Base-by-base conservation (phyloP, 257 asterid genomes). In the Rubia yunnanensis region DNA sequence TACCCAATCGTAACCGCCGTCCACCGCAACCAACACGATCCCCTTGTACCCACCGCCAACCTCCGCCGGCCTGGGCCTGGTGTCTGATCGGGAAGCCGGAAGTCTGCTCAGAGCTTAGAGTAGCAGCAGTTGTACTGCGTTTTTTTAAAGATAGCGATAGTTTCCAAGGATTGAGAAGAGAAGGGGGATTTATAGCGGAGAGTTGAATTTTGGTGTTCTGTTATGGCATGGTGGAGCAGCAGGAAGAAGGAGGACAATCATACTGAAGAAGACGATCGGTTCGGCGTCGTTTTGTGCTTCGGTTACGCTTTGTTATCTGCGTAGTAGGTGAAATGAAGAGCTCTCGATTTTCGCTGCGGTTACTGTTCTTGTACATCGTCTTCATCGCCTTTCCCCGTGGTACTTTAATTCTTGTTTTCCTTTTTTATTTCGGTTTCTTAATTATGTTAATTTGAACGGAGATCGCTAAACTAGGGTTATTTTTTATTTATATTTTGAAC, bases 291-390 rank as follows among this genome's bases (percentile, higher is more conserved):
- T 13, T 63, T 66, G 58, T 39, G 59, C 66, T 52, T 10, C 22
- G 27, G 71, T 63, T 61, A 64, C 78, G 3, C n/a, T 8, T 46
- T 44, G 52, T 14, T 60, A 34, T 23, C 48, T 60, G 64, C 48
- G 10, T 60, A 60, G 10, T 60, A 10, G 48, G 32, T 60, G 64
- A 60, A 68, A 86, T 86, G 95, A 79, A 66, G 88, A 49, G 72
- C 71, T 65, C 77, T 68, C 80, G 76, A 52, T 60, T 75, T 64
- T 23, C 24, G 49, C 24, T 56, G 49, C 70, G 74, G 59, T 32
- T 80, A 53, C 15, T 48, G 46, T 15, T 67, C 41, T 39, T 70
- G 48, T 22, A 65, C n/a, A 64, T 70, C 62, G 63, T 72, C 76
- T 64, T 72, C 68, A 50, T 69, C 71, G 38, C 53, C 54, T 73